phyloP scores from a whole-genome alignment of 2,329 filamentous ascomycete genomes.

The Cercospora berteroae region DNA sequence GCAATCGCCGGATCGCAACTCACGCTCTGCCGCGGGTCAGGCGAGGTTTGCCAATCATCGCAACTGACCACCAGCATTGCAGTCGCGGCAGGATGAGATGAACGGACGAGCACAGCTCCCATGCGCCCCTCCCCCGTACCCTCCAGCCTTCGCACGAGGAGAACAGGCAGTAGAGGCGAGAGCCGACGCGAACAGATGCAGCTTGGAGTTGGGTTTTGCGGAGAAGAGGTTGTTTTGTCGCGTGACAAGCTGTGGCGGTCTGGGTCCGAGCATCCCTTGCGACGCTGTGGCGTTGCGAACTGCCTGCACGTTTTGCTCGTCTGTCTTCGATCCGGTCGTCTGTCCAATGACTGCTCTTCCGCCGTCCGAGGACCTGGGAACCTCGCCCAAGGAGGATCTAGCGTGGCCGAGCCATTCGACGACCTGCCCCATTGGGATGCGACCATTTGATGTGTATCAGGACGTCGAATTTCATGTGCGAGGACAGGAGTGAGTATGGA shows the following conservation, averaged over 20 bases:
- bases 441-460: neutral
- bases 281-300: neutral
- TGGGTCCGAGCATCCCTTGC: neutral
- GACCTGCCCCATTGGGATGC: neutral
- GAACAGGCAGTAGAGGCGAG: neutral
- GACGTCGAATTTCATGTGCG: neutral
- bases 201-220: neutral
- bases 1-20: neutral
- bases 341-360: neutral
- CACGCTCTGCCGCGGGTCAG: neutral
- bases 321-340: neutral
- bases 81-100: neutral
- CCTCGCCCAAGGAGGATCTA: neutral
- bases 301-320: neutral
- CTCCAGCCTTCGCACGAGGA: neutral
- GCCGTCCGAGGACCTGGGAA: neutral
- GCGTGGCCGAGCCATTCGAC: neutral
- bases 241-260: neutral
- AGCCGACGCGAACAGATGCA: neutral
- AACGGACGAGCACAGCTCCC: neutral
- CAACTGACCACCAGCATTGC: neutral
- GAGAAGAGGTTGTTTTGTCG: neutral
- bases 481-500: neutral
- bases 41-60: neutral
- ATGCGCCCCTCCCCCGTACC: neutral